Evolutionary conservation across 176 grass and related monocot species (phyloP), one percentile per base, ranked within the genome.

Genomic region (Chrysopogon serrulatus): DNA sequence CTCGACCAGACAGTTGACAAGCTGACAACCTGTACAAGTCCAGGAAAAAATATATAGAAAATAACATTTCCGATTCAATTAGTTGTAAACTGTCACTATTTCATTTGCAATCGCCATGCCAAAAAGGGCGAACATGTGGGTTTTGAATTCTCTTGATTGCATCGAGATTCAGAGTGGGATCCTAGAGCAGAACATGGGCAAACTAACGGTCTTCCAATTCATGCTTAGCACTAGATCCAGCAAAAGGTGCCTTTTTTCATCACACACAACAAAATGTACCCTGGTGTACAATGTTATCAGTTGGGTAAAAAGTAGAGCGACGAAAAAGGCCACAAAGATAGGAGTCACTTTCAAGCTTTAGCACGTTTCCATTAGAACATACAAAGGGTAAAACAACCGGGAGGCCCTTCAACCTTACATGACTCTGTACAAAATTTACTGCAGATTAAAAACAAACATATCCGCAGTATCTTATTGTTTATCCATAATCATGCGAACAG

Each of bases 341-440:
- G 9, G 35, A 67, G 0, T 17, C 2, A 42, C 24, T 75, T 68
- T 63, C 41, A 71, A 71, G 9, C 64, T 81, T 54, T 68, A 66
- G n/a, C 71, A 71, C 21, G 53, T 81, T 77, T 79, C 74, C 10
- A 82, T 68, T 68, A 61, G 30, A 65, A 5, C 26, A 49, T 67
- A 66, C 69, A 85, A 75, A 76, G 16, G 62, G 39, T 27, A 24
- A 43, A 84, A 40, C 3, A 78, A 64, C 44, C 1, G 3, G 5
- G 23, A 31, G 49, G 0, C 18, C 19, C 56, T 77, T 66, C 45
- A 28, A 61, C 18, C 57, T 59, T 79, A 83, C 84, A 83, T 40
- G 45, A 90, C 13, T n/a, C 36, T 90, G 65, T 86, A 87, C 74
- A 90, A 74, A 68, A 74, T 23, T 74, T 83, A 8, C 59, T 17